Evolutionary conservation across 371 early-diverging fungal genomes (phyloP), one percentile per base, ranked within the genome.

Genomic region (Chytridium lagenaria): DNA sequence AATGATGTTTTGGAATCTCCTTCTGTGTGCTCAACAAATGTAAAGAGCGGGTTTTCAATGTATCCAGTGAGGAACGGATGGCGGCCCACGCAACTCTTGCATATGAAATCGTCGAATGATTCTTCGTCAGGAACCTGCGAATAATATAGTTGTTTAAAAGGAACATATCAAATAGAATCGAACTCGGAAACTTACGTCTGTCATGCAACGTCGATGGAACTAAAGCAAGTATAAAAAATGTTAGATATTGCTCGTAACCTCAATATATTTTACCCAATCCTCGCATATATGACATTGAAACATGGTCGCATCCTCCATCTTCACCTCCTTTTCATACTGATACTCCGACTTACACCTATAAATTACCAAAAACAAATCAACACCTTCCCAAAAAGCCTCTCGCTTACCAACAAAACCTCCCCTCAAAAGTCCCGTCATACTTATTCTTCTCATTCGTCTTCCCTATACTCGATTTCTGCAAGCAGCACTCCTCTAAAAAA

Each of bases 221-320:
- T n/a, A n/a, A n/a, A n/a, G n/a, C n/a, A n/a, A n/a, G n/a, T n/a
- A n/a, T n/a, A n/a, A n/a, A n/a, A n/a, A n/a, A n/a, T n/a, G n/a
- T n/a, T n/a, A n/a, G n/a, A n/a, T n/a, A n/a, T n/a, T n/a, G n/a
- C n/a, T n/a, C n/a, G n/a, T n/a, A n/a, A n/a, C n/a, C n/a, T n/a
- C n/a, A n/a, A n/a, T n/a, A n/a, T n/a, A n/a, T n/a, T n/a, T n/a
- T n/a, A n/a, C n/a, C 76, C 71, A 93, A 76, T 93, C 95, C 75
- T 93, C 91, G 78, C 97, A 96, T 0, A 89, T 69, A 39, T 89
- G 78, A 72, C 97, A 96, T 84, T 94, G 93, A 37, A 90, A 81
- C 97, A 96, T 95, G 63, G 83, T 82, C 15, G 82, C 87, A 28
- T 88, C 86, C 73, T 94, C 95, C 65, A 76, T 84, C 34, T 84